Conservation (phyloP, 768 basidiomycete species). For the Hericium erinaceus region DNA sequence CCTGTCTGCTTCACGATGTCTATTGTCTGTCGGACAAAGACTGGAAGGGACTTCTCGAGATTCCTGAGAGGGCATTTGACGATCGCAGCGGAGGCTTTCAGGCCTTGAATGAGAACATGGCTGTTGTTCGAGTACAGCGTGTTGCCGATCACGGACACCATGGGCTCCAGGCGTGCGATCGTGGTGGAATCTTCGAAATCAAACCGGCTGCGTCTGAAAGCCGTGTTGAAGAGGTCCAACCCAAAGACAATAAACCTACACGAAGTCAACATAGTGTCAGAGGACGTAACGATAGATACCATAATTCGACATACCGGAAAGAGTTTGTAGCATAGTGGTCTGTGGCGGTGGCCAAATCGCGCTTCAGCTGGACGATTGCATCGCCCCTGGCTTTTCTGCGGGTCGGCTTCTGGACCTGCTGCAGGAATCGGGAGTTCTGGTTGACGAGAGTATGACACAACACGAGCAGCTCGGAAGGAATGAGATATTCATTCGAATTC, state of each 20-base stretch:
- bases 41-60: constrained; percentile 66
- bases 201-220: constrained; percentile 77
- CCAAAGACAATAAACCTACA: constrained; percentile 83
- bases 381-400: constrained; percentile 32
- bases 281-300: neutral
- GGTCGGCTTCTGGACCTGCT: constrained; percentile 36
- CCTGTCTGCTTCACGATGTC: constrained; percentile 75
- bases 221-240: constrained; percentile 83
- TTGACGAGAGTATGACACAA: constrained; percentile 86
- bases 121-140: constrained; percentile 80
- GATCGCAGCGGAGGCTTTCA: constrained; percentile 75
- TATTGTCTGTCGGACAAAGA: constrained; percentile 77
- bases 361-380: constrained; percentile 71
- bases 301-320: constrained; percentile 48
- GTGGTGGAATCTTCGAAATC: constrained; percentile 70
- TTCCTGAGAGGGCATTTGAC: constrained; percentile 76
- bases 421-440: constrained; percentile 83
- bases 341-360: constrained; percentile 40
- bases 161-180: constrained; percentile 76
- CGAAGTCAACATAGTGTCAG: constrained; percentile 1
- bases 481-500: constrained; percentile 69
- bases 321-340: constrained; percentile 84
- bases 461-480: constrained; percentile 61
- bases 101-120: constrained; percentile 61
- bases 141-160: constrained; percentile 83